Percentiles rank a stretch among this genome's conserved stretches.
Conservation (phyloP, 2,329 filamentous ascomycete genomes). For the Amphichorda felina region DNA sequence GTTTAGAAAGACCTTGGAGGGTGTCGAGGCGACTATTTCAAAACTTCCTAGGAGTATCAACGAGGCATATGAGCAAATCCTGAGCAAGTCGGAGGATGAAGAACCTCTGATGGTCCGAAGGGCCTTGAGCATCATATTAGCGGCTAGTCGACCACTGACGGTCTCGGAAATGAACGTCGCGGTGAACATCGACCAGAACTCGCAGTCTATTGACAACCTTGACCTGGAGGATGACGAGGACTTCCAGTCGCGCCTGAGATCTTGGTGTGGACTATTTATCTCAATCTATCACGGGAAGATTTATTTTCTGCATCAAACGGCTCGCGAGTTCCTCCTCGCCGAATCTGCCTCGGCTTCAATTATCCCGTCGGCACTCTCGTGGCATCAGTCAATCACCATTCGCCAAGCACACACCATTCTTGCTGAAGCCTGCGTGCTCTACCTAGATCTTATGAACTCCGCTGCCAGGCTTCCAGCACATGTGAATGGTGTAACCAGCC, state of each 20-base stretch:
- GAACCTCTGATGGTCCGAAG: no score
- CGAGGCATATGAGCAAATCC: constrained; percentile 15
- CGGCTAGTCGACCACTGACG: no score
- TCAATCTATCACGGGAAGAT: constrained; percentile 13
- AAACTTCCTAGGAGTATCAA: constrained; percentile 15
- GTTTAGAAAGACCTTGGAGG: constrained; percentile 11
- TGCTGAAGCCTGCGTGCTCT: constrained; percentile 10
- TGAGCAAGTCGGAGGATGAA: constrained; percentile 10
- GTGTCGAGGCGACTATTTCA: constrained; percentile 7
- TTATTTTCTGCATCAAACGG: constrained; percentile 19
- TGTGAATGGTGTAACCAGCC: no score
- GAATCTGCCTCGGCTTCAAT: constrained; percentile 3
- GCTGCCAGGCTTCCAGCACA: no score
- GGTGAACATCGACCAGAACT: no score
- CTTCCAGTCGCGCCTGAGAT: no score
- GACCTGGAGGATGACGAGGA: no score
- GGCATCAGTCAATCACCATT: constrained; percentile 10
- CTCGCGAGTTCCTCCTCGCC: constrained; percentile 16
- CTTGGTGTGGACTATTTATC: constrained; percentile 15
- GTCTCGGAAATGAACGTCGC: no score
- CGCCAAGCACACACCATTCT: constrained; percentile 9
- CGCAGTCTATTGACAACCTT: no score
- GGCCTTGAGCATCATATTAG: no score
- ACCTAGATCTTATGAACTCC: constrained; percentile 8
- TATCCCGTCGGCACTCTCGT: constrained; percentile 4